Base-by-base conservation (phyloP, 169 alveolate species). In the Plasmodium malariae region DNA sequence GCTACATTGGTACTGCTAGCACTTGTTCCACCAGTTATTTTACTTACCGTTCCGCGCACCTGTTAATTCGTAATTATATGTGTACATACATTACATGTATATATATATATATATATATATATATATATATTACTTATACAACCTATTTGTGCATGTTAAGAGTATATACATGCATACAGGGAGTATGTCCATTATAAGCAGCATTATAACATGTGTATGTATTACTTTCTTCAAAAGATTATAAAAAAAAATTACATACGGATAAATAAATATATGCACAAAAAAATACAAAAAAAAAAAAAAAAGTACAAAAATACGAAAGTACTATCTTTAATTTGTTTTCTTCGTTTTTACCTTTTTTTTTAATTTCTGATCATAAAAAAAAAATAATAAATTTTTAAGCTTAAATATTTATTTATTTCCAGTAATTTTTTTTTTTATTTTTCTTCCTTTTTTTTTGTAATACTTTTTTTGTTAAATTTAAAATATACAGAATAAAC, bases 401-500 rank as follows among this genome's bases (percentile, higher is more conserved):
- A 71, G 60, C 49, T 6, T 40, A 5, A 40, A 6, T 45, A 59
- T 57, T 49, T 71, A 71, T 34, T 32, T 71, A 71, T 71, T 49
- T 71, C 34, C 85, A 19, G 4, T 3, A 55, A 11, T 55, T 26
- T 60, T 60, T 34, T 36, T 17, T 26, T 59, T 59, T 6, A 71
- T 14, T 71, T 51, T 45, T 71, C 40, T 12, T 62, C 71, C 6
- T 73, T 24, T 73, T 43, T 54, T 73, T 73, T 73, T 43, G 71
- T 73, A 17, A 54, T 37, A 30, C 9, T 57, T 73, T 73, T 73
- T 73, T 49, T 73, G 87, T 73, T 73, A 73, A 45, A 24, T 73
- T 55, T 73, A 54, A 73, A 73, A 73, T 73, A 73, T 60, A 73
- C 87, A 73, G 87, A 73, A n/a, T 19, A 73, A 26, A 73, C 21